Evolutionary conservation across 805 yeast species (phyloP).

Genomic region (Teunomyces atbi): DNA sequence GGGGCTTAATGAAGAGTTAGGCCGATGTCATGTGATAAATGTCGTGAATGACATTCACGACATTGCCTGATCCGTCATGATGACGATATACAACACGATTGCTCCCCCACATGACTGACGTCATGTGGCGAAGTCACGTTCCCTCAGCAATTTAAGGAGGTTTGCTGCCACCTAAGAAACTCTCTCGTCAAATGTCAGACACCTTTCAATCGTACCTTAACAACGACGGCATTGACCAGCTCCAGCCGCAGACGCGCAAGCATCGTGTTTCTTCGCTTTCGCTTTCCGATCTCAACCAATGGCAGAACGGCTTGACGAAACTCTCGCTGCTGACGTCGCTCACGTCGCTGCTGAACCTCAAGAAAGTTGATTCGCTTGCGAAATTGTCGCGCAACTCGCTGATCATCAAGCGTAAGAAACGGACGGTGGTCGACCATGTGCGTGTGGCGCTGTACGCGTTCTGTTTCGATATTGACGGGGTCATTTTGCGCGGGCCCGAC

Average conservation of each 20-base stretch:
- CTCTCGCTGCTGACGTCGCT: conserved; percentile 36
- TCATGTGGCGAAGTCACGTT: not conserved
- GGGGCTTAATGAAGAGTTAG: not conserved
- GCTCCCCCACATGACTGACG: not conserved
- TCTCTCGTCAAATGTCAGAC: not conserved
- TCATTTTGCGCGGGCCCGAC: conserved; percentile 78
- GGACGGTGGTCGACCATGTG: conserved; percentile 59
- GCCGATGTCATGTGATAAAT: not conserved
- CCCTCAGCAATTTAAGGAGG: not conserved
- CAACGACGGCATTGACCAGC: conserved; percentile 69
- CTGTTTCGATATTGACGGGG: conserved; percentile 94
- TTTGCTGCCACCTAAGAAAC: too few relatives aligned
- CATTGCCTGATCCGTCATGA: too few relatives aligned
- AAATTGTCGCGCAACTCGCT: conserved; percentile 47
- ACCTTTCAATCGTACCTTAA: conserved; percentile 54
- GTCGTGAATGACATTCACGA: not conserved
- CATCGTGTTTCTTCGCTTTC: conserved; percentile 67
- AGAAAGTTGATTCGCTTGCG: conserved; percentile 44
- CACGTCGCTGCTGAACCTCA: conserved; percentile 34
- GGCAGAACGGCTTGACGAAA: conserved; percentile 51
- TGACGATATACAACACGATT: not conserved
- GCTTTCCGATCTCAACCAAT: conserved; percentile 61
- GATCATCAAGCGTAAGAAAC: conserved; percentile 47
- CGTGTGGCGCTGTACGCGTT: conserved; percentile 82
- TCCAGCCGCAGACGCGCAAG: conserved; percentile 60